Base-by-base conservation (phyloP, 352 stramenopile genomes). In the Peronospora farinosa region DNA sequence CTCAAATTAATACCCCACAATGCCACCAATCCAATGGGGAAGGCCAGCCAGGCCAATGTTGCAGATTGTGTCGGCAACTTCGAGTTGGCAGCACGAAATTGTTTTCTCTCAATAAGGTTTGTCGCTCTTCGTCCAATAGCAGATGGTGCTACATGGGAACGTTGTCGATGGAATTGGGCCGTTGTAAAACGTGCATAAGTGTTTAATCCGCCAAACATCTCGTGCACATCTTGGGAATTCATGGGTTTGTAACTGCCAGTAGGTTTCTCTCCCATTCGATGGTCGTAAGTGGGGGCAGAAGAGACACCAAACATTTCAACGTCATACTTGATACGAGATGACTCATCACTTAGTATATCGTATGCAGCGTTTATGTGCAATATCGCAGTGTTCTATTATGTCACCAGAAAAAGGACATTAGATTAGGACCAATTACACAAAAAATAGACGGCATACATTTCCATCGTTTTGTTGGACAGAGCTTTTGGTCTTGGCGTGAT, bases 151-250 rank as follows among this genome's bases (percentile, higher is more conserved):
- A 74, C 52, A 40, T 66, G 51, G 16, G 77, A 86, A 5, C 79
- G 73, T 44, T 72, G 59, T 31, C 57, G 57, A 39, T 90, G 66
- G 55, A 85, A 90, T 49, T 90, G 60, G 12, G 79, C 79, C 13
- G 79, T 90, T 16, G 77, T 86, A 50, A 88, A 88, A 64, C 79
- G 79, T 47, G 88, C 77, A 53, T 78, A 85, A 36, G 65, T 64
- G 57, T 90, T 90, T 13, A 87, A 58, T 0, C 70, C 76, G 0
- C 70, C 74, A 27, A 90, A 86, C 72, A 90, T 85, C 25, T 80
- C 51, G 62, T 90, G 67, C 19, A 90, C 76, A 40, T 90, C 77
- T 13, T 78, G 54, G 1, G 71, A 80, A 10, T 62, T 88, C 74
- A 90, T 84, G 21, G 64, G 63, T 48, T 74, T 79, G 65, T 90